Evolutionary conservation across 2,329 filamentous ascomycete genomes (phyloP), one percentile per base, ranked within the genome.

Genomic region (Calcarisporium arbuscula): DNA sequence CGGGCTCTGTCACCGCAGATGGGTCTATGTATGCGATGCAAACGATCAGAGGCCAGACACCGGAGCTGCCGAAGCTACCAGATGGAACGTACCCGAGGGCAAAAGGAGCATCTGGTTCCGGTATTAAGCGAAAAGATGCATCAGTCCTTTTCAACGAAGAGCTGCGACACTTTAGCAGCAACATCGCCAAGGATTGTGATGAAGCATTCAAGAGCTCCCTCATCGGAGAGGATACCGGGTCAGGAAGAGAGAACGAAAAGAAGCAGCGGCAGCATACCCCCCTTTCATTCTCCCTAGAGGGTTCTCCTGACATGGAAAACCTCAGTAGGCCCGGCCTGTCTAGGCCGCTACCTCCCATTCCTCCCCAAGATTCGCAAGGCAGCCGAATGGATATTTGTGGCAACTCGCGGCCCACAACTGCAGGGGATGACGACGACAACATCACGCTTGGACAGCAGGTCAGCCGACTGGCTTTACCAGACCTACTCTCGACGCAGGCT

Each of bases 101-200:
- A 21, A 39, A 43, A 16, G 47, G 46, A 8, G 47, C 39, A 7
- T 49, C 38, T 11, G 38, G 32, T 4, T 14, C 19, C 12, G n/a
- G n/a, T n/a, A n/a, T n/a, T n/a, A n/a, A n/a, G n/a, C 28, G 28
- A 36, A 50, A 42, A 43, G 19, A 50, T 44, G 53, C 48, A 28
- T 58, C 59, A n/a, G 40, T 57, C 32, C 47, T 63, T 26, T 60
- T 71, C 47, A 80, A 77, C 47, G 86, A 88, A 39, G 89, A 95
- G 53, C 74, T 92, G 35, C 74, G 86, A 6, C 82, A 90, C 48
- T 82, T 94, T 38, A 94, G 87, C 47, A 77, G 76, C 48, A 87
- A 87, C 49, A 80, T 95, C 41, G 86, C 87, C 32, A 86, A 87
- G 57, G 85, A 92, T 39, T 94, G 89, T 51, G 89, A 96, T 51